Evolutionary conservation across 164 flowering plant genomes (phyloP).

Genomic region (Aristolochia contorta): DNA sequence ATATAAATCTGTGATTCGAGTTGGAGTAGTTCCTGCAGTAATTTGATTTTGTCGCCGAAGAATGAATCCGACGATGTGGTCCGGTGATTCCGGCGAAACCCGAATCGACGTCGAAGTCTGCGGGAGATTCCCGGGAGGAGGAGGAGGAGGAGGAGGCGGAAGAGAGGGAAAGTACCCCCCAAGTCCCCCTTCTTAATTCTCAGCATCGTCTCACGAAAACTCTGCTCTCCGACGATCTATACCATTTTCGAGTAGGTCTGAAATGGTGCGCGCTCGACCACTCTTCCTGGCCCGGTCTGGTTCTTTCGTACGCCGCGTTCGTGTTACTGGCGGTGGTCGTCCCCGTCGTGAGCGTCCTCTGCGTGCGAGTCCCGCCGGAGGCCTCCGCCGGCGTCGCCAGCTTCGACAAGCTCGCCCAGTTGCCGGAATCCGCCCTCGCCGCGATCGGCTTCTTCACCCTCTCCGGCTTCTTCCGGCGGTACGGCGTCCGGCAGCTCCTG

Average conservation of each 20-base stretch:
- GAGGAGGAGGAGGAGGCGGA: too few relatives aligned
- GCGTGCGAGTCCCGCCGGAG: slow-evolving; percentile 18
- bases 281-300: slow-evolving; percentile 25
- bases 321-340: slow-evolving; percentile 24
- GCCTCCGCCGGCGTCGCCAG: slow-evolving; percentile 13
- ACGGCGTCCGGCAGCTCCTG: slow-evolving; percentile 50
- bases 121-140: neutral
- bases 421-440: slow-evolving; percentile 54
- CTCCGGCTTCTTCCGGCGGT: slow-evolving; percentile 31
- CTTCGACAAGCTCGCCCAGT: slow-evolving; percentile 42
- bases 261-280: slow-evolving; percentile 61
- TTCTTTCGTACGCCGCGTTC: slow-evolving; percentile 32
- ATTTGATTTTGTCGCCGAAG: neutral
- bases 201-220: neutral
- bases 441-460: slow-evolving; percentile 42
- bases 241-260: slow-evolving; percentile 32
- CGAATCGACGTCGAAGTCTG: neutral
- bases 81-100: neutral
- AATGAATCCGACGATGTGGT: neutral
- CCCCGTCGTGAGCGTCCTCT: slow-evolving; percentile 25
- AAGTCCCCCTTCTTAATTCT: too few relatives aligned
- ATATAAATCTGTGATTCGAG: neutral
- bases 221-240: slow-evolving; percentile 31
- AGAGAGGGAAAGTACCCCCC: too few relatives aligned
- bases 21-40: neutral